Percentiles rank a stretch among this genome's conserved stretches.
Conservation (phyloP, 805 yeast species). For the Spathaspora girioi region DNA sequence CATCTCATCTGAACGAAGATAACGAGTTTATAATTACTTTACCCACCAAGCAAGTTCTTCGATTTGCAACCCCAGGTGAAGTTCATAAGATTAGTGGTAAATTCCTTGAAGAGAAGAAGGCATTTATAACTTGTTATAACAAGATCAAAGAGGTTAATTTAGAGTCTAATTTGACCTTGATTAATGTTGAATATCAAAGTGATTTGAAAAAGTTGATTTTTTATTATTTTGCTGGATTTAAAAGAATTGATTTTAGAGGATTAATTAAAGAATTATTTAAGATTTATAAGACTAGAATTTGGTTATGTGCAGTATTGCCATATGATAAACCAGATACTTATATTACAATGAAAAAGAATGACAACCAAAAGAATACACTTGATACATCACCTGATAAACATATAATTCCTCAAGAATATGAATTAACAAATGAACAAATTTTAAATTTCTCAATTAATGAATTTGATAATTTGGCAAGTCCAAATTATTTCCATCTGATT, state of each 20-base stretch:
- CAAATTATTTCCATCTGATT: slow-evolving; percentile 51
- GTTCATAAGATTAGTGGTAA: slow-evolving; percentile 58
- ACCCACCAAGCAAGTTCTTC: slow-evolving; percentile 72
- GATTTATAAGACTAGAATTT: slow-evolving; percentile 44
- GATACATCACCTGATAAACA: background rate
- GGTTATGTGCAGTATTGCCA: slow-evolving; percentile 47
- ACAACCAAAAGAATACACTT: background rate
- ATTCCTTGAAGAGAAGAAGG: slow-evolving; percentile 68
- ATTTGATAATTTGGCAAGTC: slow-evolving; percentile 35
- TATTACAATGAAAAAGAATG: slow-evolving; percentile 8
- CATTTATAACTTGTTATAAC: slow-evolving; percentile 58
- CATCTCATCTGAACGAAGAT: slow-evolving; percentile 46
- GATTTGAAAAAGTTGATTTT: slow-evolving; percentile 45
- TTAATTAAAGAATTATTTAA: slow-evolving; percentile 43
- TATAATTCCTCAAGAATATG: slow-evolving; percentile 34
- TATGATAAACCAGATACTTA: slow-evolving; percentile 33
- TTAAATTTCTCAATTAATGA: slow-evolving; percentile 43
- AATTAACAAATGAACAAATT: slow-evolving; percentile 35
- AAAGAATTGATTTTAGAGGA: slow-evolving; percentile 41
- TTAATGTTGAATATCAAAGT: slow-evolving; percentile 43
- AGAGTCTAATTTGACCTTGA: slow-evolving; percentile 37
- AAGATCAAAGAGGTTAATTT: slow-evolving; percentile 48
- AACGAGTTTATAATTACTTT: slow-evolving; percentile 59
- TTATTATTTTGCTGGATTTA: slow-evolving; percentile 45
- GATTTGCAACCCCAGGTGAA: slow-evolving; percentile 76